Percentiles rank a stretch among this genome's conserved stretches.
Conservation (phyloP, 768 basidiomycete species). For the Stropharia rugosoannulata region DNA sequence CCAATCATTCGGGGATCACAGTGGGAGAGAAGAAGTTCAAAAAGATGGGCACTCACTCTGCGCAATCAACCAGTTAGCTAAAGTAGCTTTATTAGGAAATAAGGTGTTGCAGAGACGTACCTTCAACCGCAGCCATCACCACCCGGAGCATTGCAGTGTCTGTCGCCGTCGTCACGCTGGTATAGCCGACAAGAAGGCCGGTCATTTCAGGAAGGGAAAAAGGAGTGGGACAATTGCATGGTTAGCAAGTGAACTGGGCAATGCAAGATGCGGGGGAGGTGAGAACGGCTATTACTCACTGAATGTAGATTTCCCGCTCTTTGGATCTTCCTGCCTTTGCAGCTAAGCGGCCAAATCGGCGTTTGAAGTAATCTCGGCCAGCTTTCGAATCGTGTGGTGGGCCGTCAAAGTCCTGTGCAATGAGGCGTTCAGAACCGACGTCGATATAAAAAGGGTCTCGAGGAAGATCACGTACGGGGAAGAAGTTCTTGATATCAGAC, state of each 20-base stretch:
- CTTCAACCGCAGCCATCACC: constrained; percentile 96
- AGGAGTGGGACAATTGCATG: not conserved
- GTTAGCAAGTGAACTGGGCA: constrained; percentile 8
- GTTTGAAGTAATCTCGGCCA: constrained; percentile 89
- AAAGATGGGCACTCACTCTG: constrained; percentile 57
- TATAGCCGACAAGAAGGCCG: not conserved
- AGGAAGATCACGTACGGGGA: constrained; percentile 56
- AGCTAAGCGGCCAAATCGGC: constrained; percentile 76
- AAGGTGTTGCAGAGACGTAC: constrained; percentile 41
- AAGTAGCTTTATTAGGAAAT: not conserved
- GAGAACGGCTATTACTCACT: constrained; percentile 52
- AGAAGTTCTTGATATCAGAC: constrained; percentile 87
- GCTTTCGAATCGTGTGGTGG: constrained; percentile 67
- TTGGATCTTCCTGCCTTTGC: constrained; percentile 84
- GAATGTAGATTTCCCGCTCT: constrained; percentile 90
- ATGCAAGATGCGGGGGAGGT: not conserved
- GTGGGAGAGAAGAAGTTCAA: constrained; percentile 9
- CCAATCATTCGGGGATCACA: constrained; percentile 2
- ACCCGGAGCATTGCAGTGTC: constrained; percentile 87
- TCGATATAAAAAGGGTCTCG: not conserved
- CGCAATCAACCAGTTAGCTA: constrained; percentile 15
- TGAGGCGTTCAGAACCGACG: constrained; percentile 4
- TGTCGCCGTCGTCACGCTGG: constrained; percentile 85
- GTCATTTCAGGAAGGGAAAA: not conserved
- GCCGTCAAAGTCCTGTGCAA: constrained; percentile 77